A percentile compares a stretch with the other conserved stretches of the same genome.
Evolutionary conservation across 768 basidiomycete species (phyloP).

Genomic region (Boletus pseudopeckii): DNA sequence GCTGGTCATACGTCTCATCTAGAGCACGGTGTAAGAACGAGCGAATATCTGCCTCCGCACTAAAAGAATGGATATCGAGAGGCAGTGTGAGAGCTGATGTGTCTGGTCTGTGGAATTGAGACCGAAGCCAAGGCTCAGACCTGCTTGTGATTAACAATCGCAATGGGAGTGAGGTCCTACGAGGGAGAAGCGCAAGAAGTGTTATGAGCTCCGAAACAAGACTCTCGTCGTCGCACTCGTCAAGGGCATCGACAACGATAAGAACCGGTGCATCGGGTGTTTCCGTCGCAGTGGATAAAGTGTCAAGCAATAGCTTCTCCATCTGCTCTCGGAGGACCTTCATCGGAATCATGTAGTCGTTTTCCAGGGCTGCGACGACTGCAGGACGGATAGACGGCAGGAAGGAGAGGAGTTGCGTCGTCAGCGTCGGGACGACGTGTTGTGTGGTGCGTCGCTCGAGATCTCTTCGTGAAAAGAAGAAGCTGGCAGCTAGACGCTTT

Average conservation of each 20-base stretch:
- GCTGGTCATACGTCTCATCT: too few species aligned
- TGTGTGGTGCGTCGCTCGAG: constrained; percentile 20
- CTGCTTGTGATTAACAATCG: constrained; percentile 29
- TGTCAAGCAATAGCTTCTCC: constrained; percentile 24
- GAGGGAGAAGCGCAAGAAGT: constrained; percentile 18
- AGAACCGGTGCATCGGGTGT: constrained; percentile 10
- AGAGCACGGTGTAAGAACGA: too few species aligned
- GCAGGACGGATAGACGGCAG: constrained; percentile 23
- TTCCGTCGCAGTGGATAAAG: constrained; percentile 14
- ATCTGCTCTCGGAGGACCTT: constrained; percentile 31
- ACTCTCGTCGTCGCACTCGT: constrained; percentile 26
- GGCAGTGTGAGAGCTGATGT: constrained; percentile 8
- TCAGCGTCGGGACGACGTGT: constrained; percentile 31
- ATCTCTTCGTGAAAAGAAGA: constrained; percentile 35
- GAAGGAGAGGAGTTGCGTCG: constrained; percentile 27
- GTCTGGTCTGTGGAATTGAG: constrained; percentile 15
- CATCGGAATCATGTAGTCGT: constrained; percentile 24
- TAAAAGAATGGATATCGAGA: constrained; percentile 24
- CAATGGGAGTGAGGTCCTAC: constrained; percentile 12
- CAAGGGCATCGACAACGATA: constrained; percentile 23
- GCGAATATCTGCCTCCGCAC: background rate
- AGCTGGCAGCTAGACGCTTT: constrained; percentile 31
- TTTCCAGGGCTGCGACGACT: constrained; percentile 21
- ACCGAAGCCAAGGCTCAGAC: constrained; percentile 17
- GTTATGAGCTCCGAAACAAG: constrained; percentile 26